Evolutionary conservation across 192 early-diverging fungal species (phyloP).

Genomic region (Gaertneriomyces sp.): DNA sequence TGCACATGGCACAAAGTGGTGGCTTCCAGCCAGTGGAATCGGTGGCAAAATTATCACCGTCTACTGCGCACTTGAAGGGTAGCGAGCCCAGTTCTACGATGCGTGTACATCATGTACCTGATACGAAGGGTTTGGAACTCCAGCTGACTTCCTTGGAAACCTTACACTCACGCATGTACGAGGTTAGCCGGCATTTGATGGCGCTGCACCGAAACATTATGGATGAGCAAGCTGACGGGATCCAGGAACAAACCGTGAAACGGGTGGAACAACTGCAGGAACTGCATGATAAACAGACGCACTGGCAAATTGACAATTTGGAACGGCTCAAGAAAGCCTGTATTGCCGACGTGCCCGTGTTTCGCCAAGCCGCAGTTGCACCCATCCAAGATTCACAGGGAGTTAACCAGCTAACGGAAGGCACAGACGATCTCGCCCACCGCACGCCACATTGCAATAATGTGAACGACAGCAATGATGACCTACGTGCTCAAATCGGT

Average conservation of each 20-base stretch:
- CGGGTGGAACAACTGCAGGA: constrained; percentile 12
- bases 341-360: not conserved
- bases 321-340: not conserved
- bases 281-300: constrained; percentile 11
- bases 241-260: not conserved
- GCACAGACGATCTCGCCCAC: not conserved
- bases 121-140: no score
- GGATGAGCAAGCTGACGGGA: constrained; percentile 6
- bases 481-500: not conserved
- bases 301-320: constrained; percentile 16
- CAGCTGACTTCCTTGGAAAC: constrained; percentile 1
- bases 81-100: no score
- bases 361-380: not conserved
- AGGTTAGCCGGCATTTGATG: not conserved
- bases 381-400: not conserved
- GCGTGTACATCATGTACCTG: no score
- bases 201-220: not conserved
- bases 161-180: not conserved
- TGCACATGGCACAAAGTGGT: no score
- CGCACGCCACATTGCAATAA: not conserved
- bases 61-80: no score
- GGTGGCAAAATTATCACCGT: no score
- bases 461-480: not conserved
- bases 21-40: no score
- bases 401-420: not conserved